Evolutionary conservation across 192 early-diverging fungal species (phyloP).

Genomic region (Backusella luteola): DNA sequence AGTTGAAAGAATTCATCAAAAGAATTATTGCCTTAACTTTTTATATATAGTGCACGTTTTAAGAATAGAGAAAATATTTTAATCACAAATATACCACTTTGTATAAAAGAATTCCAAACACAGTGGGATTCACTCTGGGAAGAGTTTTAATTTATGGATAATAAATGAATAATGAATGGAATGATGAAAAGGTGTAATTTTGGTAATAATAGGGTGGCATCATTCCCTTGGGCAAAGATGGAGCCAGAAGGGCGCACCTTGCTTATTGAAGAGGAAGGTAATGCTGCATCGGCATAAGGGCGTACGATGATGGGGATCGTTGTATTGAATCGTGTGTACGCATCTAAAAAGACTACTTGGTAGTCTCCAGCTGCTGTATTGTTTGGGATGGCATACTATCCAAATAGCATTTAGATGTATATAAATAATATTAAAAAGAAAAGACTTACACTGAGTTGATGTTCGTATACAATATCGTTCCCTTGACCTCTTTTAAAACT

Average conservation of each 20-base stretch:
- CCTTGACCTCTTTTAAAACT: conserved; percentile 22
- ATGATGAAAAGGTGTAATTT: background rate
- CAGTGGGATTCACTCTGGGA: conserved; percentile 67
- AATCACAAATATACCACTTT: conserved; percentile 58
- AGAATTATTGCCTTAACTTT: background rate
- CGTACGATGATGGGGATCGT: conserved; percentile 19
- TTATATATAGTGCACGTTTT: conserved; percentile 50
- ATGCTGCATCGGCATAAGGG: conserved; percentile 13
- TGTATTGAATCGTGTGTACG: conserved; percentile 15
- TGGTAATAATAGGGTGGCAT: background rate
- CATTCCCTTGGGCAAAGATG: background rate
- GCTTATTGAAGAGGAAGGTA: background rate
- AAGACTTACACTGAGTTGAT: conserved; percentile 22
- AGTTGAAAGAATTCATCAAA: background rate
- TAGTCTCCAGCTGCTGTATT: conserved; percentile 27
- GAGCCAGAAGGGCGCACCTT: conserved; percentile 13
- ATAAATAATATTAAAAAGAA: background rate
- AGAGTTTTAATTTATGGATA: conserved; percentile 40
- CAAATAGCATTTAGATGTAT: background rate
- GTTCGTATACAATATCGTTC: conserved; percentile 15
- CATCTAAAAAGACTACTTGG: conserved; percentile 18
- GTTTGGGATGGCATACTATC: conserved; percentile 24
- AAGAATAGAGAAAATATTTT: conserved; percentile 69
- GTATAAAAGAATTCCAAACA: conserved; percentile 52
- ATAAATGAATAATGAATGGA: background rate